Percentiles rank a stretch among this genome's conserved stretches.
phyloP scores from a whole-genome alignment of 371 early-diverging fungal species.

The Lichtheimia ornata region DNA sequence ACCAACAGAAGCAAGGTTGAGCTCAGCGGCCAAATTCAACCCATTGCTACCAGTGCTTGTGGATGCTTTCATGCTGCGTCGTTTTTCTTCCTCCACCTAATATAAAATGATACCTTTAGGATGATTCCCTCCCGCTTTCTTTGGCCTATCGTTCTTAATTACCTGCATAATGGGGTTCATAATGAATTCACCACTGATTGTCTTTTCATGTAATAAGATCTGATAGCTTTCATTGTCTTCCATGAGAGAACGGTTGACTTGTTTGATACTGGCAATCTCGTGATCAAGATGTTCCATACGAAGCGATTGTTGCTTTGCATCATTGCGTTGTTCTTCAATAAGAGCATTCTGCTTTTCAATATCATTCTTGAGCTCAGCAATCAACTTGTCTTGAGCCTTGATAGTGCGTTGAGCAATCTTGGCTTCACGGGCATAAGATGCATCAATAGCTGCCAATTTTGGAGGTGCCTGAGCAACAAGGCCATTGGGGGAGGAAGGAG shows the following conservation, averaged over 20 bases:
- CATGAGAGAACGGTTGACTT: constrained; percentile 70
- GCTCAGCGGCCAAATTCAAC: constrained; percentile 64
- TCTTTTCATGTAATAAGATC: constrained; percentile 76
- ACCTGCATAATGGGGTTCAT: constrained; percentile 64
- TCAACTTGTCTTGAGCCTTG: constrained; percentile 52
- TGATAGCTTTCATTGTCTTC: constrained; percentile 89
- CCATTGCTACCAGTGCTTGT: constrained; percentile 24
- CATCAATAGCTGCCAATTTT: constrained; percentile 42
- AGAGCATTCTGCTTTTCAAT: constrained; percentile 40
- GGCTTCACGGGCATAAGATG: constrained; percentile 50
- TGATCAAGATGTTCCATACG: constrained; percentile 54
- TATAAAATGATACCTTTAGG: constrained; percentile 8
- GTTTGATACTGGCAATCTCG: constrained; percentile 63
- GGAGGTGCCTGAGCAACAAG: constrained; percentile 14
- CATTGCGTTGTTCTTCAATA: constrained; percentile 38
- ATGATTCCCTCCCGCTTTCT: not conserved
- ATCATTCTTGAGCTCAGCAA: constrained; percentile 43
- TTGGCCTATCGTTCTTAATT: not conserved
- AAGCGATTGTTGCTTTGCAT: constrained; percentile 43
- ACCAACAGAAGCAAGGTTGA: constrained; percentile 48
- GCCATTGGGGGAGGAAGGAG: not conserved
- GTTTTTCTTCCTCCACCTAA: constrained; percentile 9
- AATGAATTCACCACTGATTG: constrained; percentile 78
- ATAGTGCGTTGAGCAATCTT: constrained; percentile 55
- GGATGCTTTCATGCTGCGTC: constrained; percentile 22